Evolutionary conservation across 345 rosid genomes (phyloP), one percentile per base, ranked within the genome.

Genomic region (Nasturtium officinale): DNA sequence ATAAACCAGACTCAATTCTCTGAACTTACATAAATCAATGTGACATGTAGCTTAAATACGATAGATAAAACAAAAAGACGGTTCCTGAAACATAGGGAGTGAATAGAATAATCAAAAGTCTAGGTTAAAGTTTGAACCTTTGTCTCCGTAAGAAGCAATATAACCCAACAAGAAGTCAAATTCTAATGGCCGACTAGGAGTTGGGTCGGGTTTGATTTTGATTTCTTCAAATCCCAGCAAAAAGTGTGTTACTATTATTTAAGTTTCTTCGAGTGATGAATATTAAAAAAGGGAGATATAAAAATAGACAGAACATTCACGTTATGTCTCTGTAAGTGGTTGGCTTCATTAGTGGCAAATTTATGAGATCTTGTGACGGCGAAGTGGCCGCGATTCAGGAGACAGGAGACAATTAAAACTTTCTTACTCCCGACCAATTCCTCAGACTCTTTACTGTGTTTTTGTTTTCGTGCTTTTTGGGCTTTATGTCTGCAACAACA

Each of bases 81-180:
- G 56, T 62, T 59, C 71, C 60, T 78, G 78, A 66, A 61, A 81
- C 80, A 17, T 53, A 68, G 84, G 85, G 65, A 76, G 72, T 72
- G 70, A 60, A 63, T 66, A 70, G 65, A 82, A 73, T 80, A 73
- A 61, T 76, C 75, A 71, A 83, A 83, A 73, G 10, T n/a, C 65
- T 50, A 25, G 43, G 38, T 60, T 51, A 47, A 55, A 72, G 56
- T 45, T 28, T 23, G 63, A 80, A 85, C 88, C 88, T 90, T 73
- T 86, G 84, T 75, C 84, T 86, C 81, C 54, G 75, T 77, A 85
- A 85, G 79, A 87, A 84, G 90, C 81, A 83, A 78, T 62, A n/a
- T 50, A 43, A 48, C 71, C 42, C 28, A 69, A 40, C 68, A 46
- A 65, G 2, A 75, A 67, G 67, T 67, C 70, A 83, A 73, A 65